Evolutionary conservation across 2,329 filamentous ascomycete genomes (phyloP).

Genomic region (Paraconiothyrium brasiliense): DNA sequence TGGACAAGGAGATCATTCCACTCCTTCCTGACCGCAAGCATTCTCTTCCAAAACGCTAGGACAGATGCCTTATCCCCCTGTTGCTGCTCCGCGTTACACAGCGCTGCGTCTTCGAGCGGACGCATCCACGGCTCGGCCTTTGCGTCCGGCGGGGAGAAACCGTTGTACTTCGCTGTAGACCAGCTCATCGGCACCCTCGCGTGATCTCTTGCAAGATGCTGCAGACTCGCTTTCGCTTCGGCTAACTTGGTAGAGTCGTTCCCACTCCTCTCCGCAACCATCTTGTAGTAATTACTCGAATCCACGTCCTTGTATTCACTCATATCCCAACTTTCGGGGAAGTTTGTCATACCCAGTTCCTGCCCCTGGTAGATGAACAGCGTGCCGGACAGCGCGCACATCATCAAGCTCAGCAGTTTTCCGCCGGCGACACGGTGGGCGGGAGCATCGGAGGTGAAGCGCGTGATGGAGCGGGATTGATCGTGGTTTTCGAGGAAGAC

Average conservation of each 20-base stretch:
- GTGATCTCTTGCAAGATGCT: conserved; percentile 71
- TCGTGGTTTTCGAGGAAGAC: conserved; percentile 65
- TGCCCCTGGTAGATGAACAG: conserved; percentile 62
- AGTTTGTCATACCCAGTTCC: conserved; percentile 62
- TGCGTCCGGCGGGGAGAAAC: conserved; percentile 63
- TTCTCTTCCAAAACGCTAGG: conserved; percentile 68
- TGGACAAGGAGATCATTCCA: conserved; percentile 69
- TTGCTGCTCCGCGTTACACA: conserved; percentile 68
- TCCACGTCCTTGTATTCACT: conserved; percentile 64
- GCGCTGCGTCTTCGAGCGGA: conserved; percentile 62
- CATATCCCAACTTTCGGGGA: conserved; percentile 54
- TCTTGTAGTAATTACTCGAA: conserved; percentile 62
- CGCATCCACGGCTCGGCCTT: conserved; percentile 68
- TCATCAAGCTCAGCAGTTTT: conserved; percentile 60
- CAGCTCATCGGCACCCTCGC: conserved; percentile 75
- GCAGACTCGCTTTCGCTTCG: conserved; percentile 62
- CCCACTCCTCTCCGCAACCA: conserved; percentile 38
- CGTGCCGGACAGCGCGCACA: conserved; percentile 59
- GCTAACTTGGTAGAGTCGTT: conserved; percentile 51
- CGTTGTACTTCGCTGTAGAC: conserved; percentile 64
- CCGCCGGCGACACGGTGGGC: conserved; percentile 56
- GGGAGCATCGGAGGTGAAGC: conserved; percentile 59
- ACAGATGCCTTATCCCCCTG: conserved; percentile 55
- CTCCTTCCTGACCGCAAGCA: conserved; percentile 64
- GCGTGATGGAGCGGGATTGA: conserved; percentile 60